These are phyloP conservation scores for Paramecium primaurelia DNA, from an alignment of 73 alveolate species.

Conservation along the genomic window DNA sequence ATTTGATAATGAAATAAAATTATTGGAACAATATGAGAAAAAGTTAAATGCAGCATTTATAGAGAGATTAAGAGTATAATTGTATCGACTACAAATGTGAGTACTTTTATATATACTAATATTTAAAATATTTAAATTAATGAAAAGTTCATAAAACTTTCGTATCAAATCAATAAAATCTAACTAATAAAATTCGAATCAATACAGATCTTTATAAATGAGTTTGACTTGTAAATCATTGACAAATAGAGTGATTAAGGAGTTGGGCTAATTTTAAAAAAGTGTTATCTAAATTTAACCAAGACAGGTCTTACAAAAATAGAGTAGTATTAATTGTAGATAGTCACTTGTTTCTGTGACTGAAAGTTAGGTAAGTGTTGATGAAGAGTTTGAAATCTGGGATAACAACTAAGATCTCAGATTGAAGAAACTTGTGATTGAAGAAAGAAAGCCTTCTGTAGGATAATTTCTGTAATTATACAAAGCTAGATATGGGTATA, in stretches of 20 bases:
- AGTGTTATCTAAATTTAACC: background rate
- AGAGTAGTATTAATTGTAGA: background rate
- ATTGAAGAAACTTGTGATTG: background rate
- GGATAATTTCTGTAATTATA: slow-evolving; percentile 20
- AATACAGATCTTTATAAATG: background rate
- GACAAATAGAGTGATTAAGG: background rate
- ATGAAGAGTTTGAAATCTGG: slow-evolving; percentile 37
- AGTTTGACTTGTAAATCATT: slow-evolving; percentile 1
- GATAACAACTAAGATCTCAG: background rate
- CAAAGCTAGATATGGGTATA: slow-evolving; percentile 46
- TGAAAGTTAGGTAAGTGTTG: background rate
- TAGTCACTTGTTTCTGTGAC: background rate
- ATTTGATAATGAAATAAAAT: background rate
- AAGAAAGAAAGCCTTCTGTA: background rate
- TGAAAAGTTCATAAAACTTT: background rate
- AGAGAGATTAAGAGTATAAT: background rate
- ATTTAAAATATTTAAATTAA: background rate
- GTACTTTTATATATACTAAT: background rate
- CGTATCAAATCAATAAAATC: background rate
- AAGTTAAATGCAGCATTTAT: background rate
- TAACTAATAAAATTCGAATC: background rate
- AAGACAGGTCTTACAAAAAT: background rate
- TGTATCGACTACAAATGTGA: background rate
- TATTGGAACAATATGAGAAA: background rate
- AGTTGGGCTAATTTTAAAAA: background rate